A percentile compares a stretch with the other conserved stretches of the same genome.
These are phyloP conservation scores for Vitis cinerea DNA, from an alignment of 164 flowering plant species.

Conservation along the genomic window DNA sequence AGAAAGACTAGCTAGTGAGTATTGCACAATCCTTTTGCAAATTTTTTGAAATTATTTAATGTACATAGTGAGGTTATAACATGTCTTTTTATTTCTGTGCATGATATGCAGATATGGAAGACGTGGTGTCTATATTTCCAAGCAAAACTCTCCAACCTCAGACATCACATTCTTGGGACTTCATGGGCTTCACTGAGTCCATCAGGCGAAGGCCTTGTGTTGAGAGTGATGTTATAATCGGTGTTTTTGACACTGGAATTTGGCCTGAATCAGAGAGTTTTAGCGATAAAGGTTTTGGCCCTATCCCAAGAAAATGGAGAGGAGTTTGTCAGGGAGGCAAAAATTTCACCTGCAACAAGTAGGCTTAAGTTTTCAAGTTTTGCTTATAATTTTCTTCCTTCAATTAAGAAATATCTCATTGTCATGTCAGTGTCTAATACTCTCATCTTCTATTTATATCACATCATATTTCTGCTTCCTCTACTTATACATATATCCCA, in stretches of 20 bases:
- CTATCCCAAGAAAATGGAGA: slow-evolving; percentile 32
- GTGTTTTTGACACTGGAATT: slow-evolving; percentile 35
- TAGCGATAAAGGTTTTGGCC: slow-evolving; percentile 15
- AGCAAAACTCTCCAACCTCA: slow-evolving; percentile 16
- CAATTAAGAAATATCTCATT: background rate
- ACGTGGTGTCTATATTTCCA: slow-evolving; percentile 37
- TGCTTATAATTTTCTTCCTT: background rate
- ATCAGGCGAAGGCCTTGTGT: background rate
- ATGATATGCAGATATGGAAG: slow-evolving; percentile 21
- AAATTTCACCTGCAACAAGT: slow-evolving; percentile 40
- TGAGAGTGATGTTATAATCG: slow-evolving; percentile 33
- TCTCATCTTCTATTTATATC: no score
- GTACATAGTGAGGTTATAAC: background rate
- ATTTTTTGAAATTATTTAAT: background rate
- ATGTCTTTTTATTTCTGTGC: background rate
- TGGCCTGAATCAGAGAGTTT: slow-evolving; percentile 25
- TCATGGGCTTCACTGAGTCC: slow-evolving; percentile 24
- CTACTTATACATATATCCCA: no score
- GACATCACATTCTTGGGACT: slow-evolving; percentile 54
- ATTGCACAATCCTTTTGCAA: background rate
- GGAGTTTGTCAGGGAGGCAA: slow-evolving; percentile 29
- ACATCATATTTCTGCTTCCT: no score
- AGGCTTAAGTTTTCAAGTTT: background rate
- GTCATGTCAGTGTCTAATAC: background rate
- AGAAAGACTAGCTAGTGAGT: slow-evolving; percentile 24